Conservation (phyloP, 345 rosid species). For the Heritiera littoralis region DNA sequence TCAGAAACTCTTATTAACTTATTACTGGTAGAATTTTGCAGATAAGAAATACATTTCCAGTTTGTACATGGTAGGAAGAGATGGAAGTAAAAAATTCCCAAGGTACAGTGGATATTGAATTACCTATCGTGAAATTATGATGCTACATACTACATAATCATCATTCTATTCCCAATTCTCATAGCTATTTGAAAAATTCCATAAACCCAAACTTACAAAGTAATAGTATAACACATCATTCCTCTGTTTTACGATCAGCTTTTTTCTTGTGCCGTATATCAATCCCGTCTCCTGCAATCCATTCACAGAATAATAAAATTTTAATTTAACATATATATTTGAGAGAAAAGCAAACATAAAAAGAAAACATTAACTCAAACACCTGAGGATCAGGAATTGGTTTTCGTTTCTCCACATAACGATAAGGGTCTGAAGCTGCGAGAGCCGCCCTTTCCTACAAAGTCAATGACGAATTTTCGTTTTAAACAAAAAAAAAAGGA, state of each 20-base stretch:
- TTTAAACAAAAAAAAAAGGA: background rate
- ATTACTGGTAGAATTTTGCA: too few species aligned
- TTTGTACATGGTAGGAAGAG: too few species aligned
- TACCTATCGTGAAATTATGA: too few species aligned
- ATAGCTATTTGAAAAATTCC: background rate
- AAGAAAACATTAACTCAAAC: background rate
- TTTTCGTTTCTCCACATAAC: conserved; percentile 67
- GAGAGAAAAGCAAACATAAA: background rate
- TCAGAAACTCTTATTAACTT: too few species aligned
- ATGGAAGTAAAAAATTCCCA: too few species aligned
- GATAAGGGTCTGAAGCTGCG: conserved; percentile 66
- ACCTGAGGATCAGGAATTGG: conserved; percentile 95
- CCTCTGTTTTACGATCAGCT: conserved; percentile 18
- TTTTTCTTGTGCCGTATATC: conserved; percentile 25
- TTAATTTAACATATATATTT: background rate
- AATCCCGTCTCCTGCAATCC: conserved; percentile 21
- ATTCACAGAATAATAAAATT: background rate
- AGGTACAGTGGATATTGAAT: too few species aligned
- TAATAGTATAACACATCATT: background rate
- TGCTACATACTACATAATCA: background rate
- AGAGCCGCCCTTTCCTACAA: conserved; percentile 72
- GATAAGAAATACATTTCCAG: too few species aligned
- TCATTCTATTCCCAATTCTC: background rate
- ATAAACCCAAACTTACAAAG: conserved; percentile 10
- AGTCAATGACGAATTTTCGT: background rate